These are phyloP conservation scores for Musa acuminata DNA, from an alignment of 176 grass and related monocot species.

Conservation along the genomic window DNA sequence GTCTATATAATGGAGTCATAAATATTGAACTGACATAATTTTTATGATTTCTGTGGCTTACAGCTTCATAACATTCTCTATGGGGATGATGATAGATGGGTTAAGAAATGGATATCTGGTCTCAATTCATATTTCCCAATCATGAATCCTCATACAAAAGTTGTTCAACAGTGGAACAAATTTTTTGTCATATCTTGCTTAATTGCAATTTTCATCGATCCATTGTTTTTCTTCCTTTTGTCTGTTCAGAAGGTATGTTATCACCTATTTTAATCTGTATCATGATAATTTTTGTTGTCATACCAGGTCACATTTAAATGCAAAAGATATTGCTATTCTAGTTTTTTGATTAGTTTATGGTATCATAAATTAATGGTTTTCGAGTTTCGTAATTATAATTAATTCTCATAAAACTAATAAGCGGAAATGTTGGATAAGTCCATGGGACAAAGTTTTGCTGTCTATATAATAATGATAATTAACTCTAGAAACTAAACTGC, in stretches of 20 bases:
- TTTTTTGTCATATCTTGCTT: constrained; percentile 96
- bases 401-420: too few relatives aligned
- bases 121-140: constrained; percentile 55
- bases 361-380: too few relatives aligned
- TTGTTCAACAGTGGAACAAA: constrained; percentile 82
- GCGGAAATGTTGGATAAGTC: too few relatives aligned
- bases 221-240: constrained; percentile 80
- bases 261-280: not conserved
- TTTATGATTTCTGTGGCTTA: constrained; percentile 7
- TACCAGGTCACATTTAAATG: not conserved
- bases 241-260: constrained; percentile 49
- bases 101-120: constrained; percentile 48
- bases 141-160: constrained; percentile 76
- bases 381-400: too few relatives aligned
- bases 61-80: constrained; percentile 63
- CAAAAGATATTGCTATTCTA: not conserved
- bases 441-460: too few relatives aligned
- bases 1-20: not conserved
- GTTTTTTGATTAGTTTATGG: too few relatives aligned
- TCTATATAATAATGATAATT: too few relatives aligned
- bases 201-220: constrained; percentile 82
- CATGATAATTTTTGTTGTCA: not conserved
- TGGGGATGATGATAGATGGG: constrained; percentile 47
- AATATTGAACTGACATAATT: not conserved
- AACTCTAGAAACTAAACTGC: too few relatives aligned